A percentile compares a stretch with the other conserved stretches of the same genome.
Evolutionary conservation across 148 eudicot genomes (phyloP).

Genomic region (Rhododendron vialii): DNA sequence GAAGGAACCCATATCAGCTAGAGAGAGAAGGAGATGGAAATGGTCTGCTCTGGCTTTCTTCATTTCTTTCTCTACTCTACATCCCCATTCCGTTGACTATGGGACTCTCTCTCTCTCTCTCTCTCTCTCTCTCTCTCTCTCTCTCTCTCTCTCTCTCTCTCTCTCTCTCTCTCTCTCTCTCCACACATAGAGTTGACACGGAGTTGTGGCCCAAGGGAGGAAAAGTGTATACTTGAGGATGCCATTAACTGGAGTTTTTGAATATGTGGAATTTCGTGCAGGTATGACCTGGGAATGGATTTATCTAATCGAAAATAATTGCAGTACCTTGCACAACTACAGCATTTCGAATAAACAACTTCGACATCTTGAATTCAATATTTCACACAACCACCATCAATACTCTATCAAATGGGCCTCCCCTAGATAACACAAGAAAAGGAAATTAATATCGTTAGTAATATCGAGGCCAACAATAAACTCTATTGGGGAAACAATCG

Average conservation of each 20-base stretch:
- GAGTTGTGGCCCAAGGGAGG: constrained; percentile 12
- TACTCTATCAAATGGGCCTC: no score
- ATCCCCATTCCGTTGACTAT: background rate
- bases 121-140: no score
- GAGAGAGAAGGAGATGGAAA: constrained; percentile 15
- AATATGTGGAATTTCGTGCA: background rate
- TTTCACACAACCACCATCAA: background rate
- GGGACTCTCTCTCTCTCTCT: constrained; percentile 4
- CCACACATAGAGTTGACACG: background rate
- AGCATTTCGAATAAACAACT: no score
- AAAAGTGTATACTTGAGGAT: background rate
- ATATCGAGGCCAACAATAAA: no score
- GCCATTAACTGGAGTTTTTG: background rate
- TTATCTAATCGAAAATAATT: background rate
- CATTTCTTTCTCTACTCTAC: constrained; percentile 12
- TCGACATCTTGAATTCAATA: background rate
- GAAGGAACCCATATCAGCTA: constrained; percentile 12
- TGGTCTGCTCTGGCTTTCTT: constrained; percentile 15
- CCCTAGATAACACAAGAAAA: no score
- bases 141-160: background rate
- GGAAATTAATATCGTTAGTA: no score
- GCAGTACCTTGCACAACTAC: constrained; percentile 4
- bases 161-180: background rate
- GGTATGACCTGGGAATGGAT: constrained; percentile 11
- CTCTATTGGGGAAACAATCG: no score